phyloP scores from a whole-genome alignment of 495 filamentous ascomycete genomes.

The Parathielavia appendiculata region DNA sequence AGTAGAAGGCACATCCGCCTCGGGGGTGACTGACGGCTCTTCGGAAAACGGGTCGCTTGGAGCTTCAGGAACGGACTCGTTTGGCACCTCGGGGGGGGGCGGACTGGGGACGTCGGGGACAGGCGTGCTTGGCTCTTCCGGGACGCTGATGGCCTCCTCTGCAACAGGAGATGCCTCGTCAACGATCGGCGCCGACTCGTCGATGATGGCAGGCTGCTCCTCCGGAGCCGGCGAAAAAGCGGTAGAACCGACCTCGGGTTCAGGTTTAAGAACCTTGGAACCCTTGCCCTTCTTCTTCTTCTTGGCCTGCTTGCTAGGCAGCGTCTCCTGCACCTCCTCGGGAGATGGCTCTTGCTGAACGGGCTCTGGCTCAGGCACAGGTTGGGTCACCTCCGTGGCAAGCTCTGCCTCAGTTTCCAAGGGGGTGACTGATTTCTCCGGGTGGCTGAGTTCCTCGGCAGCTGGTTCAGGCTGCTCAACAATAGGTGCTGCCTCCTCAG shows the following conservation, averaged over 20 bases:
- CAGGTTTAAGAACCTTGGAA: conserved; percentile 7
- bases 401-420: background rate
- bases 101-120: background rate
- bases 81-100: background rate
- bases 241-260: background rate
- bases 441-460: background rate
- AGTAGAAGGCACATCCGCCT: background rate
- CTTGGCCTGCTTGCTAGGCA: conserved; percentile 21
- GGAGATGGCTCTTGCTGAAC: background rate
- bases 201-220: background rate
- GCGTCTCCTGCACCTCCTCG: background rate
- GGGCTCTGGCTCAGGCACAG: background rate
- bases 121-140: background rate
- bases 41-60: background rate
- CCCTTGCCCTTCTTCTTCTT: conserved; percentile 27
- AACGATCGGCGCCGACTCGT: background rate
- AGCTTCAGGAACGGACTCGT: background rate
- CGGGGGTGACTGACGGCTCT: background rate
- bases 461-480: background rate
- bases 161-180: background rate
- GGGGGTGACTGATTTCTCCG: background rate
- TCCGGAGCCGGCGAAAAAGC: conserved; percentile 2
- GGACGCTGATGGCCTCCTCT: background rate
- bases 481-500: background rate
- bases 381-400: background rate